phyloP scores from a whole-genome alignment of 2,329 filamentous ascomycete species.

The Sporothrix brunneoviolacea region DNA sequence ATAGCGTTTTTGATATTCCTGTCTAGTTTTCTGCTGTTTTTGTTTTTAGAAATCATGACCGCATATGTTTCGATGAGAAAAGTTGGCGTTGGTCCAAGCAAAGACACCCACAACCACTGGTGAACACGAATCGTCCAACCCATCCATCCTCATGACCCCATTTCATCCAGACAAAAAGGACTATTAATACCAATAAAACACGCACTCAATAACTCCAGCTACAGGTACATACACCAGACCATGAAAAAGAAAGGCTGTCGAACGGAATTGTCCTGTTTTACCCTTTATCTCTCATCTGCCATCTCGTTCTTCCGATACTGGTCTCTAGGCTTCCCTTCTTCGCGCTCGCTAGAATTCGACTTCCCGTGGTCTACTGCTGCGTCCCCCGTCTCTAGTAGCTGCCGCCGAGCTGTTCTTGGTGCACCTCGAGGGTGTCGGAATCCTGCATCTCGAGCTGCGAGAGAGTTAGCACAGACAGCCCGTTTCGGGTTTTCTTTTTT shows the following conservation, averaged over 20 bases:
- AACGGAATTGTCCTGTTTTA: neutral
- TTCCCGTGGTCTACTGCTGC: neutral
- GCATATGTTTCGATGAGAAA: too few relatives aligned
- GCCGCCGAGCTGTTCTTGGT: slow-evolving; percentile 96
- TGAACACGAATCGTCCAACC: too few relatives aligned
- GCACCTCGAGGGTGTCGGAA: slow-evolving; percentile 91
- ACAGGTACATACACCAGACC: too few relatives aligned
- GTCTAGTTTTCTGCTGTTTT: neutral
- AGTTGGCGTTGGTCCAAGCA: too few relatives aligned
- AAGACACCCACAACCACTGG: too few relatives aligned
- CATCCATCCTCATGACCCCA: too few relatives aligned
- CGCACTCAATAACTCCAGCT: too few relatives aligned
- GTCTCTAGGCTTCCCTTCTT: too few relatives aligned
- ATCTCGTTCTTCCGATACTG: neutral
- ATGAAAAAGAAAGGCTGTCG: too few relatives aligned
- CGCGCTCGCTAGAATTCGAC: neutral
- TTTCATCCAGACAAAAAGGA: too few relatives aligned
- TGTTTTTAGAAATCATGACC: neutral
- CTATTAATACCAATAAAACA: neutral
- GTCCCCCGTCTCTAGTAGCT: neutral
- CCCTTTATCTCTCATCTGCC: neutral
- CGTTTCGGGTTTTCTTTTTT: neutral
- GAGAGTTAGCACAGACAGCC: too few relatives aligned
- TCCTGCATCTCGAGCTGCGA: slow-evolving; percentile 89
- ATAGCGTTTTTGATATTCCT: neutral